Evolutionary conservation across 2,329 filamentous ascomycete species (phyloP).

Genomic region (Juglanconis oblonga): DNA sequence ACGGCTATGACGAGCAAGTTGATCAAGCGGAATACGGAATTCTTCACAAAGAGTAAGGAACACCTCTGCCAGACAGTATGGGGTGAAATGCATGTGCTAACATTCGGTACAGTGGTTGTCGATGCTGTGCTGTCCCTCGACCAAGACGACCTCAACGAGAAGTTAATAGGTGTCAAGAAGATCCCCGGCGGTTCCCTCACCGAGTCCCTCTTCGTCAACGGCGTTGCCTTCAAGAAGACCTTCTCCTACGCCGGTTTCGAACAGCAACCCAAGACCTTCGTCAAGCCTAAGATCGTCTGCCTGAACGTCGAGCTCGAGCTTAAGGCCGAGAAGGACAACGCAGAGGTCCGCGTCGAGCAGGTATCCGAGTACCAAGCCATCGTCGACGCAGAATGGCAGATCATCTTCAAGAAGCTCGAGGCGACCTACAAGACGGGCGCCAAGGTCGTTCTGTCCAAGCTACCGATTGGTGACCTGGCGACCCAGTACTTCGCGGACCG

Average conservation of each 20-base stretch:
- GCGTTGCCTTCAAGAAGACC: conserved; percentile 99
- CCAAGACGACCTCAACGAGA: conserved; percentile 96
- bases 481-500: conserved; percentile 98
- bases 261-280: conserved; percentile 96
- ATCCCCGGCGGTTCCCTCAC: conserved; percentile 94
- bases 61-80: conserved; percentile 1
- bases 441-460: conserved; percentile 94
- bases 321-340: conserved; percentile 99
- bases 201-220: conserved; percentile 94
- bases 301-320: conserved; percentile 97
- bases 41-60: conserved; percentile 89
- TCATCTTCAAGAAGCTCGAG: conserved; percentile 99
- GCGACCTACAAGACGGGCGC: conserved; percentile 89
- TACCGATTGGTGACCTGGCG: conserved; percentile 94
- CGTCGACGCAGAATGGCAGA: conserved; percentile 98
- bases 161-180: conserved; percentile 97
- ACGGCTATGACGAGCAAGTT: conserved; percentile 99
- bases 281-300: conserved; percentile 92
- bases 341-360: conserved; percentile 95
- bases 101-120: conserved; percentile 75
- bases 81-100: conserved; percentile 19
- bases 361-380: conserved; percentile 99
- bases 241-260: conserved; percentile 99
- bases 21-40: conserved; percentile 93
- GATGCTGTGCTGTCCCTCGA: conserved; percentile 93